A percentile compares a stretch with the other conserved stretches of the same genome.
Conservation (phyloP, 2,329 filamentous ascomycete genomes). For the Daldinia eschscholtzii region DNA sequence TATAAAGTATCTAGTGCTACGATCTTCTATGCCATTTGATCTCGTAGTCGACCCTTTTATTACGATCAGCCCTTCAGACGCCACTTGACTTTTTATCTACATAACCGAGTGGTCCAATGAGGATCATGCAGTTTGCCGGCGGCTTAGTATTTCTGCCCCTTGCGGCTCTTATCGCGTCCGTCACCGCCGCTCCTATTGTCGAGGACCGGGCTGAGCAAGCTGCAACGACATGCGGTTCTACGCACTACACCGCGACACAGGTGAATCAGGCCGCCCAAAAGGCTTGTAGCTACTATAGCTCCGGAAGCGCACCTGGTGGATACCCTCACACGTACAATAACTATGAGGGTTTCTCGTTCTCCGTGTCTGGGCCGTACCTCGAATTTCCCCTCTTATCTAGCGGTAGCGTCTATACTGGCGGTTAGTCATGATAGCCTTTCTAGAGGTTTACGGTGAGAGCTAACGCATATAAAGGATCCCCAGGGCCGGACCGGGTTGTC, state of each 20-base stretch:
- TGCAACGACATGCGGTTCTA: constrained; percentile 67
- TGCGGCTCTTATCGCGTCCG: constrained; percentile 42
- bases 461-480: constrained; percentile 60
- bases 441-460: not conserved
- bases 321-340: constrained; percentile 73
- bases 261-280: constrained; percentile 63
- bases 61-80: constrained; percentile 11
- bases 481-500: constrained; percentile 75
- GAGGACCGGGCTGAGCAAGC: constrained; percentile 58
- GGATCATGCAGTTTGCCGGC: constrained; percentile 40
- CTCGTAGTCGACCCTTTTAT: constrained; percentile 4
- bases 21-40: not conserved
- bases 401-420: constrained; percentile 67
- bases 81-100: constrained; percentile 15
- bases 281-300: constrained; percentile 64
- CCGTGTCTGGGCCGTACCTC: constrained; percentile 68
- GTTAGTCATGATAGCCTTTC: constrained; percentile 53
- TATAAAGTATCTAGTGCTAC: not conserved
- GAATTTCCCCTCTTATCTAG: constrained; percentile 71
- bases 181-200: constrained; percentile 48
- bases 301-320: constrained; percentile 62
- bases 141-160: constrained; percentile 43
- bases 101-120: not conserved
- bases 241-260: constrained; percentile 63
- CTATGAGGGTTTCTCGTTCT: constrained; percentile 72